These are phyloP conservation scores for Trematosphaeria pertusa DNA, from an alignment of 2,329 filamentous ascomycete genomes.

Conservation along the genomic window DNA sequence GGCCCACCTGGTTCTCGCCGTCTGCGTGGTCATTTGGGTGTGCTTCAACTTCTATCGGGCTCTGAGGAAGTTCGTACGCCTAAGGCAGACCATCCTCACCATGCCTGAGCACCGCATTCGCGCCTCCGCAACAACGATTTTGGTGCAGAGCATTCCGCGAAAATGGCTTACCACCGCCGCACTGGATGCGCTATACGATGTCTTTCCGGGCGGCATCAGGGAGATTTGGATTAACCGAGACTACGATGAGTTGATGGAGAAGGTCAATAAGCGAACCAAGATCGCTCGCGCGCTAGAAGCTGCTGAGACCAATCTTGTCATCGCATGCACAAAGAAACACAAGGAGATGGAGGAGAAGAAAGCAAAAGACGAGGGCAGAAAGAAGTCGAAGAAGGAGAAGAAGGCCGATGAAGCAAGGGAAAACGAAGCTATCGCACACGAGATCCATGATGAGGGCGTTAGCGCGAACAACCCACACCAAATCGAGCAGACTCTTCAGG, in stretches of 20 bases:
- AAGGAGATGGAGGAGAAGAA: constrained; percentile 70
- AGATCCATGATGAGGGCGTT: constrained; percentile 61
- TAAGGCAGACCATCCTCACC: constrained; percentile 93
- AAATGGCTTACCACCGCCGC: constrained; percentile 91
- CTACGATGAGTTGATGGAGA: constrained; percentile 80
- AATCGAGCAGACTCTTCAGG: constrained; percentile 57
- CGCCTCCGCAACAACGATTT: constrained; percentile 92
- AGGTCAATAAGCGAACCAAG: constrained; percentile 76
- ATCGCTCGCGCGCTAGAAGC: constrained; percentile 76
- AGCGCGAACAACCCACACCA: constrained; percentile 66
- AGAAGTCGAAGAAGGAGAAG: constrained; percentile 59
- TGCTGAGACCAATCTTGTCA: constrained; percentile 86
- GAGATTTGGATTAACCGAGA: constrained; percentile 98
- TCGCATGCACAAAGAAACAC: constrained; percentile 78
- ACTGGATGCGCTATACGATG: constrained; percentile 85
- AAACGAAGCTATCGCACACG: constrained; percentile 58
- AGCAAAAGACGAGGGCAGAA: constrained; percentile 69
- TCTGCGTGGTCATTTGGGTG: constrained; percentile 81
- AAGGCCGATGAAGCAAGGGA: constrained; percentile 70
- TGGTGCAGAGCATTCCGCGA: constrained; percentile 86
- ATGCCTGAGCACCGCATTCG: constrained; percentile 92
- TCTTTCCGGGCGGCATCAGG: constrained; percentile 91
- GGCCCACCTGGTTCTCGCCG: constrained; percentile 82
- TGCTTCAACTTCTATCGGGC: constrained; percentile 89
- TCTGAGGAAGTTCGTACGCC: constrained; percentile 84